Evolutionary conservation across 2,329 filamentous ascomycete species (phyloP).

Genomic region (Cladosporium sp.): DNA sequence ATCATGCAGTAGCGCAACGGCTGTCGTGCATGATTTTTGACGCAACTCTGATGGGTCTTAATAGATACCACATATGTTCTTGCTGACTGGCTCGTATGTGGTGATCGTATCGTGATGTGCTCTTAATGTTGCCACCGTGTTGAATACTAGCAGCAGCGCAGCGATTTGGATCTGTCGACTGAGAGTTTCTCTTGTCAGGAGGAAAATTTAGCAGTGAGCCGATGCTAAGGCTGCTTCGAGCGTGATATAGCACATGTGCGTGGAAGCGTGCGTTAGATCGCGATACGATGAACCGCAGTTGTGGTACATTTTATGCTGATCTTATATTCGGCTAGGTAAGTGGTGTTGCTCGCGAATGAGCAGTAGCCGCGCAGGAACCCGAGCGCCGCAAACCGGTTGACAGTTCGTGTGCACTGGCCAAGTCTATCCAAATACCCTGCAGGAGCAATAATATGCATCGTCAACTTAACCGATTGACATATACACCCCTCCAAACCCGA

Average conservation of each 20-base stretch:
- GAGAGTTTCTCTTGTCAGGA: neutral
- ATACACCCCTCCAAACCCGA: neutral
- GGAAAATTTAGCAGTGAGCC: neutral
- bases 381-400: neutral
- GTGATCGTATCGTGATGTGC: neutral
- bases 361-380: neutral
- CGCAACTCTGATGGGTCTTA: neutral
- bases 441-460: neutral
- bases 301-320: neutral
- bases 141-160: neutral
- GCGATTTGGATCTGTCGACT: neutral
- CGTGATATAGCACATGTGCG: neutral
- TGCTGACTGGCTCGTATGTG: neutral
- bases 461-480: constrained; percentile 3
- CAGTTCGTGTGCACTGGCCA: neutral
- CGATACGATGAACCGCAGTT: neutral
- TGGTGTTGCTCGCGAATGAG: neutral
- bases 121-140: neutral
- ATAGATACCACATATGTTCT: neutral
- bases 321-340: neutral
- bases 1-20: constrained; percentile 17
- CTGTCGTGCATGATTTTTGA: neutral
- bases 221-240: neutral
- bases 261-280: neutral
- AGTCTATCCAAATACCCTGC: neutral